phyloP scores from a whole-genome alignment of 106 monocot genomes.

The Phalaenopsis equestris region DNA sequence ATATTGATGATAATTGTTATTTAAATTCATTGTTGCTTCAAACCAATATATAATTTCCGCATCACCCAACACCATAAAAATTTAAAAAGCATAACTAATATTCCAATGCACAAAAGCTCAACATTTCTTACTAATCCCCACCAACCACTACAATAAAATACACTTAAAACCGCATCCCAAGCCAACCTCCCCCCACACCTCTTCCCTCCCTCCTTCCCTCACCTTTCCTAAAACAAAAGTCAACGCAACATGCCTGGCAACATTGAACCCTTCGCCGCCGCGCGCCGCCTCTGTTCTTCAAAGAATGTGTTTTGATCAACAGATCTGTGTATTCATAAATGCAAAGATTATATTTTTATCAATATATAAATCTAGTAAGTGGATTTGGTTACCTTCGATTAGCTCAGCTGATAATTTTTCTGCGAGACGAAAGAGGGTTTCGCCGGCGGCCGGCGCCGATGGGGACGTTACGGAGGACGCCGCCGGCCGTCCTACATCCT shows the following conservation, averaged over 20 bases:
- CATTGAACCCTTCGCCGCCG: neutral
- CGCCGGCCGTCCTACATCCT: slow-evolving; percentile 69
- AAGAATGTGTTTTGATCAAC: neutral
- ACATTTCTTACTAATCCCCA: neutral
- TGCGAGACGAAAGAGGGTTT: neutral
- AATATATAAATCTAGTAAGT: no score
- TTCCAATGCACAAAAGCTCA: neutral
- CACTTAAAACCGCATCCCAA: neutral
- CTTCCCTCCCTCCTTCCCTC: neutral
- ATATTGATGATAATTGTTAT: no score
- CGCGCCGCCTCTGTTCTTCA: neutral
- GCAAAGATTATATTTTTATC: no score
- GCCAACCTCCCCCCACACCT: neutral
- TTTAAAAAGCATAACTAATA: neutral
- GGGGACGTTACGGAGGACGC: slow-evolving; percentile 45
- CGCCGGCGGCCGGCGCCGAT: slow-evolving; percentile 13
- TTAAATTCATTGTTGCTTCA: no score
- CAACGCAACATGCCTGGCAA: neutral
- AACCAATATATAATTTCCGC: no score
- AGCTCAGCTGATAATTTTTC: neutral
- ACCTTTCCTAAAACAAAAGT: neutral
- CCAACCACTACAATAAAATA: neutral
- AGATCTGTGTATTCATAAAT: neutral
- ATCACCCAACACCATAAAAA: no score
- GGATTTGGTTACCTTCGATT: no score